These are phyloP conservation scores for Colletotrichum godetiae DNA, from an alignment of 2,329 filamentous ascomycete species.

Conservation along the genomic window DNA sequence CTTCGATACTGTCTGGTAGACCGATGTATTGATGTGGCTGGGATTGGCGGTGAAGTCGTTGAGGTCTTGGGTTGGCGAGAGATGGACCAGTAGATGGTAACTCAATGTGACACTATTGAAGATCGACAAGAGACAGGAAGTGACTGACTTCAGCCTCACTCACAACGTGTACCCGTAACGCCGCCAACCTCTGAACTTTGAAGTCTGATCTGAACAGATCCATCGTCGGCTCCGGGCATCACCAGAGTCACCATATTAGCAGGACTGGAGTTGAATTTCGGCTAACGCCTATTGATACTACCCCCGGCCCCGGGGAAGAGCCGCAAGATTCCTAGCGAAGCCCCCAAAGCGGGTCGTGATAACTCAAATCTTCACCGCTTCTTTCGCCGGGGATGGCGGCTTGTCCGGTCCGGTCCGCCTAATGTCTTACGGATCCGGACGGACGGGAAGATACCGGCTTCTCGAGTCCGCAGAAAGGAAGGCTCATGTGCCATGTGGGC, in stretches of 20 bases:
- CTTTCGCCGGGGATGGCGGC: conserved; percentile 16
- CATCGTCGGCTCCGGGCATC: background rate
- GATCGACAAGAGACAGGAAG: background rate
- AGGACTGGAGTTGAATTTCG: background rate
- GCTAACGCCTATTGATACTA: background rate
- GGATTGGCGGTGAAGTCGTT: background rate
- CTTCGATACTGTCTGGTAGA: background rate
- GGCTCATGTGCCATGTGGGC: background rate
- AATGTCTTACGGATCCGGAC: conserved; percentile 3
- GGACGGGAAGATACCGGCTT: background rate
- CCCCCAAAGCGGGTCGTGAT: background rate
- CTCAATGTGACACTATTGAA: background rate
- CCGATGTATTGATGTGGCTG: too few species aligned
- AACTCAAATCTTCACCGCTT: conserved; percentile 23
- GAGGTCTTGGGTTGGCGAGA: too few species aligned
- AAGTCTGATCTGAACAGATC: background rate
- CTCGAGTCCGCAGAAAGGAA: background rate
- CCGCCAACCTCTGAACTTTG: background rate
- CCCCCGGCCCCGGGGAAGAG: background rate
- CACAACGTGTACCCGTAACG: background rate
- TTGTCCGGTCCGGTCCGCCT: conserved; percentile 26
- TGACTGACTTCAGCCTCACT: background rate
- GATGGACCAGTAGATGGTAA: too few species aligned
- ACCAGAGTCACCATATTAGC: too few species aligned
- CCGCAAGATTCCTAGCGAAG: background rate